Evolutionary conservation across 2,329 filamentous ascomycete species (phyloP), one percentile per base, ranked within the genome.

Genomic region (Colletotrichum sublineola): DNA sequence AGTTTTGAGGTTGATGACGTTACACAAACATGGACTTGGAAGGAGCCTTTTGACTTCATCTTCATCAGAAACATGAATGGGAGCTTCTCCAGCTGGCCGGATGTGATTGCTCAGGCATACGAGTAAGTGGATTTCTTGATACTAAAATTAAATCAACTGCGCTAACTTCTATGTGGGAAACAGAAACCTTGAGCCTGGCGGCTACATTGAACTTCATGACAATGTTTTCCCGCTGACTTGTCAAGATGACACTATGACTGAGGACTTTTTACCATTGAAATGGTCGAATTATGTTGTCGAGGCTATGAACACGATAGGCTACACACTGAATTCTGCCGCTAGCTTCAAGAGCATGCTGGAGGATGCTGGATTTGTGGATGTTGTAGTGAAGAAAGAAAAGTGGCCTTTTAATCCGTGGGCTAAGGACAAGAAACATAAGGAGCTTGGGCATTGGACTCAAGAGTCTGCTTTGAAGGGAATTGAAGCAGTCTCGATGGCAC

Each of bases 341-440:
- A 40, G 80, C 36, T 83, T 85, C 53, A 76, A 81, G 74, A 55
- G 77, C 18, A 81, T 86, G 76, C 77, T 88, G 24, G 79, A 82
- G 75, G 79, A 84, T 1, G 82, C 81, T 5, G 85, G 85, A 0
- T 87, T 88, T 58, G 78, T 78, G 29, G 80, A 88, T 75, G 79
- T 88, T 3, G 72, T 77, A 3, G 81, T 88, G 76, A 79, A 82
- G 1, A 76, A 84, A 20, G 85, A 81, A 74, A 86, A 84, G 77
- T 85, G 87, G 80, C 87, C 88, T 0, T 81, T 82, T 31, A 87
- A 85, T 74, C 77, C 81, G 8, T 90, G 88, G 87, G 84, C 87
- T 0, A 84, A 84, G 58, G 84, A 88, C 44, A 79, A 81, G 6
- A 83, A 84, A 33, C 81, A 86, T 64, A 90, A 88, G 75, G 83